Percentiles rank a stretch among this genome's conserved stretches.
These are phyloP conservation scores for Backusella tarrabulga DNA, from an alignment of 192 early-diverging fungal species.

Conservation along the genomic window DNA sequence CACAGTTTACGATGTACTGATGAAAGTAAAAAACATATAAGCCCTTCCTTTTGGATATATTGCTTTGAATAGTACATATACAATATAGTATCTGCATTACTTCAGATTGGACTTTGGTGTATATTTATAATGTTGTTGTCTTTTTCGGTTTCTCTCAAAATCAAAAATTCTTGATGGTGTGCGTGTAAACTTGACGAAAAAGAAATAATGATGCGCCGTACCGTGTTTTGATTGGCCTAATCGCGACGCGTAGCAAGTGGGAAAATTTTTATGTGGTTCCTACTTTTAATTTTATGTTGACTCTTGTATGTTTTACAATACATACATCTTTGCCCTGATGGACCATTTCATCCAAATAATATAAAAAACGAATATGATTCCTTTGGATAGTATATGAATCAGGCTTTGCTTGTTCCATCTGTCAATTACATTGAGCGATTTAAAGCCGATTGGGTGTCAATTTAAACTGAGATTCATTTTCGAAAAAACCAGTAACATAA, in stretches of 20 bases:
- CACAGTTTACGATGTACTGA: neutral
- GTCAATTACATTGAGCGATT: neutral
- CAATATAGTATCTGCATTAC: no score
- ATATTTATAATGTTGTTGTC: no score
- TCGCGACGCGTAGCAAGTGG: neutral
- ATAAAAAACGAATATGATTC: neutral
- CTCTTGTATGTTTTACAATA: neutral
- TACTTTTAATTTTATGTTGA: neutral
- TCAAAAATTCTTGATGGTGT: no score
- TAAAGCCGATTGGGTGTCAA: neutral
- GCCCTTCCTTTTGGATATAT: no score
- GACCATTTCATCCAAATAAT: no score
- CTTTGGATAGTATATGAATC: neutral
- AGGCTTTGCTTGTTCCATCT: neutral
- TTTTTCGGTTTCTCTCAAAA: no score
- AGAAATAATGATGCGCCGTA: neutral
- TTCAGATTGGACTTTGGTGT: no score
- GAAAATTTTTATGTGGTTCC: neutral
- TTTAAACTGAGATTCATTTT: conserved; percentile 1
- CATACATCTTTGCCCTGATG: neutral
- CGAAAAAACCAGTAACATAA: neutral
- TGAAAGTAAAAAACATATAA: neutral
- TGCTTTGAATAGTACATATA: no score
- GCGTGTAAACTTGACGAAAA: neutral
- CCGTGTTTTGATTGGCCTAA: neutral